phyloP scores from a whole-genome alignment of 768 basidiomycete species.

The Inosperma sp. region DNA sequence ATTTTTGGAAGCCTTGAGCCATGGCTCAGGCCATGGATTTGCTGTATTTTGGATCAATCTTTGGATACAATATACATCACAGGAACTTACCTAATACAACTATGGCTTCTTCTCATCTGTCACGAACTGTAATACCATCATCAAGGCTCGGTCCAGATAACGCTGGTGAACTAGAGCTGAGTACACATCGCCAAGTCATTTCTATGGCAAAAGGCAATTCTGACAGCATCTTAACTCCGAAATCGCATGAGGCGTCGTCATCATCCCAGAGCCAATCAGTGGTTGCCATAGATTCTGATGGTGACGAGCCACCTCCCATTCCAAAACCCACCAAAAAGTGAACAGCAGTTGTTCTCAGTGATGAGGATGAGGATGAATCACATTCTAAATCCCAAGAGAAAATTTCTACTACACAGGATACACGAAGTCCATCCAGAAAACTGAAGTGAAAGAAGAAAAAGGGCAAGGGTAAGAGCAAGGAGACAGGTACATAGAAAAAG shows the following conservation, averaged over 20 bases:
- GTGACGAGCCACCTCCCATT: neutral
- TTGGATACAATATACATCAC: too few species aligned
- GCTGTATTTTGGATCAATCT: too few species aligned
- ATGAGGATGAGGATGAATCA: too few species aligned
- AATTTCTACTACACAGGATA: neutral
- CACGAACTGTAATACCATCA: neutral
- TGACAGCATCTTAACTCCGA: neutral
- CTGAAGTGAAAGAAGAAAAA: neutral
- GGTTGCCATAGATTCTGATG: neutral
- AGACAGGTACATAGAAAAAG: too few species aligned
- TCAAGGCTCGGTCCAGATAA: neutral
- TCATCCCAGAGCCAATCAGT: neutral
- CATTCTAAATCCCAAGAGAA: too few species aligned
- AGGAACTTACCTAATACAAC: neutral
- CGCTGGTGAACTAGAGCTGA: neutral
- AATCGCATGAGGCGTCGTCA: neutral
- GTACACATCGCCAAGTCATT: neutral
- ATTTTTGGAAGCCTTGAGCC: neutral
- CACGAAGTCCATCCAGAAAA: neutral
- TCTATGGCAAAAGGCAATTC: neutral
- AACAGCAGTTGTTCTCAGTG: neutral
- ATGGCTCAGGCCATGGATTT: neutral
- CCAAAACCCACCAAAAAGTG: neutral
- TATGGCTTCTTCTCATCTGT: neutral
- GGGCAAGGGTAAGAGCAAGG: neutral